Conservation (phyloP, 2,329 filamentous ascomycete species). For the Akanthomyces muscarius region DNA sequence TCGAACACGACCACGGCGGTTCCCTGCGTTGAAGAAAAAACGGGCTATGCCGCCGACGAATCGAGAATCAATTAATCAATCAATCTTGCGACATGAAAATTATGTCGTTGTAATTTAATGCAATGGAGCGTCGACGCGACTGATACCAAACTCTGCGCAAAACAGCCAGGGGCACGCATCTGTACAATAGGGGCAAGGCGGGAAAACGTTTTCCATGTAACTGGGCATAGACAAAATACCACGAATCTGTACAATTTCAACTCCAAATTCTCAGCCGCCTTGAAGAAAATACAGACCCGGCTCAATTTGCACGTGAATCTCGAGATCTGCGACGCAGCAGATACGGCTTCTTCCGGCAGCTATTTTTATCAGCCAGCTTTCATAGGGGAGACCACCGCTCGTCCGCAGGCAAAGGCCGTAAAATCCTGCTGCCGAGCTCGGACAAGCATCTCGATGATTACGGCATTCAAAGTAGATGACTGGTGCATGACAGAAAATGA, state of each 20-base stretch:
- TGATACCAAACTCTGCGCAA: not conserved
- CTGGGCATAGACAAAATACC: conserved; percentile 14
- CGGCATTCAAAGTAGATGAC: not conserved
- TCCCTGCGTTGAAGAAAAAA: not conserved
- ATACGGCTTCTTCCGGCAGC: not conserved
- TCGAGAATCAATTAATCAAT: not conserved
- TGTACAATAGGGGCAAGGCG: conserved; percentile 7
- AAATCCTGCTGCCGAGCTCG: not conserved
- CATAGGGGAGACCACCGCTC: not conserved
- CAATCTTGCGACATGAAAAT: not conserved
- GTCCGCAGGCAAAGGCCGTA: not conserved
- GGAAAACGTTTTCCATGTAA: not conserved
- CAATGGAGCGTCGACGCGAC: not conserved
- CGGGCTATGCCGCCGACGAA: not conserved
- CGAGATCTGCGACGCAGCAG: not conserved
- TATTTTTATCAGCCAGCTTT: not conserved
- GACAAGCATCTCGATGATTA: not conserved
- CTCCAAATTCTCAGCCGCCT: not conserved
- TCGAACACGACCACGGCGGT: not conserved
- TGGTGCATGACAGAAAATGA: not conserved
- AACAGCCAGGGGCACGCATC: conserved; percentile 4
- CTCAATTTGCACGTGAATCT: not conserved
- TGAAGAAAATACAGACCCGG: not conserved
- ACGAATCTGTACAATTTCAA: not conserved
- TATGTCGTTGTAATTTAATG: conserved; percentile 11